Evolutionary conservation across 2,329 filamentous ascomycete species (phyloP).

Genomic region (Phyllosticta citribraziliensis): DNA sequence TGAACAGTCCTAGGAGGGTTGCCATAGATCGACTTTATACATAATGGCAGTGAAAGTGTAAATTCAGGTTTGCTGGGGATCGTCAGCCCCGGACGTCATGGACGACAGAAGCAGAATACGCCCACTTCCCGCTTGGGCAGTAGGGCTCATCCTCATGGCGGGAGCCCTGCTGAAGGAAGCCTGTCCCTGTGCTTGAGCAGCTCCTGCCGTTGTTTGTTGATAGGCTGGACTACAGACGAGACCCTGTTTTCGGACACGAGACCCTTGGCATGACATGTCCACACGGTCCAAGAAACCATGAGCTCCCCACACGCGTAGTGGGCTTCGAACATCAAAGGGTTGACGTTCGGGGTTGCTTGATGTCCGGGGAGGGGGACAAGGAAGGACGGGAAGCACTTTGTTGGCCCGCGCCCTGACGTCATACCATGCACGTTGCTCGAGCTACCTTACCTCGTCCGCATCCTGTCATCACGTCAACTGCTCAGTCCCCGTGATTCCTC

Average conservation of each 20-base stretch:
- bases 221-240: neutral
- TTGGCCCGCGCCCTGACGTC: neutral
- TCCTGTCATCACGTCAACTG: neutral
- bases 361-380: neutral
- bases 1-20: neutral
- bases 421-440: neutral
- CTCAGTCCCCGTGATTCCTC: neutral
- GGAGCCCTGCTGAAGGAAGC: neutral
- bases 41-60: conserved; percentile 16
- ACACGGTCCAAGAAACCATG: neutral
- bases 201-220: neutral
- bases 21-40: neutral
- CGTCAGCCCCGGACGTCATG: conserved; percentile 9
- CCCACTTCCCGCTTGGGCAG: neutral
- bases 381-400: neutral
- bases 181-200: neutral
- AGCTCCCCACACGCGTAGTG: neutral
- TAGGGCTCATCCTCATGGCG: neutral
- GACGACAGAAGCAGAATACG: conserved; percentile 3
- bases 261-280: neutral
- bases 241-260: neutral
- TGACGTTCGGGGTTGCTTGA: neutral
- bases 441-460: neutral
- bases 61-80: conserved; percentile 12
- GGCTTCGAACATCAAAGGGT: neutral